phyloP scores from a whole-genome alignment of 306 rosid genomes.

The Bauhinia variegata region DNA sequence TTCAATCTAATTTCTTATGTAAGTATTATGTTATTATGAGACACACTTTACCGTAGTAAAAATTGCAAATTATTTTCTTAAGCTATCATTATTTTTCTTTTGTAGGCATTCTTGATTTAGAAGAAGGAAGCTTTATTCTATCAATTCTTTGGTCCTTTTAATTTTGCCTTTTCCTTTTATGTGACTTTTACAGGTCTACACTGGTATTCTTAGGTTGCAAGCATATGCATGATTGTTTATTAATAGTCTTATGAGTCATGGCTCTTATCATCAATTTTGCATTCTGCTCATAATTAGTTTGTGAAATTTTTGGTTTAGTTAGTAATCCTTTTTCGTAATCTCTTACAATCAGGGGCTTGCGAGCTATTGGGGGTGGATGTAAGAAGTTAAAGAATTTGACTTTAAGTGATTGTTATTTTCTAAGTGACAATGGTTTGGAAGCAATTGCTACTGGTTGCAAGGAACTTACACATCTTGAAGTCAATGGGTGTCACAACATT shows the following conservation, averaged over 20 bases:
- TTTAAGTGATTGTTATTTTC: slow-evolving; percentile 83
- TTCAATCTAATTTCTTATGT: slow-evolving; percentile 1
- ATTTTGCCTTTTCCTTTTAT: slow-evolving; percentile 21
- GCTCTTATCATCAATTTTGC: not conserved
- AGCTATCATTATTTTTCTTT: slow-evolving; percentile 9
- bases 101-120: slow-evolving; percentile 28
- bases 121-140: slow-evolving; percentile 5
- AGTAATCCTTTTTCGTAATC: slow-evolving; percentile 26
- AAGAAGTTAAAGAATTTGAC: slow-evolving; percentile 86
- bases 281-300: slow-evolving; percentile 9
- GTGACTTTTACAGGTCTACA: slow-evolving; percentile 5
- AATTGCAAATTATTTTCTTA: not conserved
- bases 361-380: slow-evolving; percentile 79
- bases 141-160: not conserved
- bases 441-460: slow-evolving; percentile 90
- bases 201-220: not conserved
- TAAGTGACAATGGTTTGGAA: slow-evolving; percentile 91
- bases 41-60: not conserved
- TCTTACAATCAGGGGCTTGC: slow-evolving; percentile 65
- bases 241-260: not conserved
- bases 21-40: not conserved
- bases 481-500: slow-evolving; percentile 94
- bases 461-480: slow-evolving; percentile 89
- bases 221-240: not conserved
- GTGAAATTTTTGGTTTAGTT: not conserved